Evolutionary conservation across 768 basidiomycete species (phyloP), one percentile per base, ranked within the genome.

Genomic region (Rhodotorula graminis): DNA sequence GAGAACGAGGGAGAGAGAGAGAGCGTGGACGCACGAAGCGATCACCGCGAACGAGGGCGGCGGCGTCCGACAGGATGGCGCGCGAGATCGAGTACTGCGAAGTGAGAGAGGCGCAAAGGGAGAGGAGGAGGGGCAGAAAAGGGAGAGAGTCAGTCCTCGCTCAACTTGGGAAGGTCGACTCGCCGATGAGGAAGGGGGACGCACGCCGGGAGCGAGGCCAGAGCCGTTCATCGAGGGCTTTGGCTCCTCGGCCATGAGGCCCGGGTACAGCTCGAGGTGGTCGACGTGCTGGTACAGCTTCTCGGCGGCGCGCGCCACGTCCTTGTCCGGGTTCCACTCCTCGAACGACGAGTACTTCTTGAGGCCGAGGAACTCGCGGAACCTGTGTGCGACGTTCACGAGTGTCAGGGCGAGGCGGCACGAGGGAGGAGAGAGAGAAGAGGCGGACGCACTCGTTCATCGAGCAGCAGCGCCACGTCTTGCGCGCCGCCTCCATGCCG

Each of bases 261-360:
- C 71, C 21, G 53, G 90, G 77, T 92, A 85, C 19, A 93, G 85
- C 78, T 92, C 91, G 47, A 92, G 85, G 78, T 90, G 88, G 76
- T 92, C 86, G 46, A 91, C 88, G 74, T 90, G 84, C 56, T 84
- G 84, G 79, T 93, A 92, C 21, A 92, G 83, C 15, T 84, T 81
- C 61, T 85, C 83, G 0, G 91, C 91, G 3, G 61, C 33, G 65
- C 57, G 58, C 8, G 69, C 69, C 46, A 76, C 71, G 61, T 60
- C 61, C 27, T 64, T 64, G 65, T 82, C 73, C 0, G 80, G 67
- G 71, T 83, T 84, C 83, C 83, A 84, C 40, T 83, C 81, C 12
- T 12, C 23, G 65, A 66, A 66, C 18, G 29, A 10, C 46, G 27
- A 72, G 72, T 44, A 66, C 53, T 49, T 25, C 31, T 29, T 49